phyloP scores from a whole-genome alignment of 345 rosid genomes.

The Eucalyptus cladocalyx region DNA sequence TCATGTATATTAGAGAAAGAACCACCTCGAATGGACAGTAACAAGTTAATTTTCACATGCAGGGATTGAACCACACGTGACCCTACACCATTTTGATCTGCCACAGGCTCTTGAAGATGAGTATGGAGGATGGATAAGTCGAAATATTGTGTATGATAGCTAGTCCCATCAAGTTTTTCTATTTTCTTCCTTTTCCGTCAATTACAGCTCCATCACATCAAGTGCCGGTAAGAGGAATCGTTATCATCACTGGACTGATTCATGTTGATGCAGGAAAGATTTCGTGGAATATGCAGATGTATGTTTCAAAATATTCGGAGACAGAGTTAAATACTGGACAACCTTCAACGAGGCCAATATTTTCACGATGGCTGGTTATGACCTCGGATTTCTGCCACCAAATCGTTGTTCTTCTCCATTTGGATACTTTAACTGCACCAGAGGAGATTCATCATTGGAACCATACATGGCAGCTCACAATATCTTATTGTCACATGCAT shows the following conservation, averaged over 20 bases:
- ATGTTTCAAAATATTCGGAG: slow-evolving; percentile 35
- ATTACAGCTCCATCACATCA: not conserved
- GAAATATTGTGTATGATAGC: slow-evolving; percentile 17
- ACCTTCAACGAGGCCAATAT: slow-evolving; percentile 38
- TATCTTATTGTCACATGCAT: slow-evolving; percentile 65
- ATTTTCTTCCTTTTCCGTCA: not conserved
- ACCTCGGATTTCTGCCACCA: slow-evolving; percentile 11
- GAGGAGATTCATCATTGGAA: slow-evolving; percentile 57
- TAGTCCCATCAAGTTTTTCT: not conserved
- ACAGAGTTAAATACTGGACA: slow-evolving; percentile 29
- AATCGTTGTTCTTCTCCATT: slow-evolving; percentile 21
- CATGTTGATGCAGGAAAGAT: slow-evolving; percentile 14
- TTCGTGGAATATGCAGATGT: slow-evolving; percentile 22
- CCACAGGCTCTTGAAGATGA: slow-evolving; percentile 40
- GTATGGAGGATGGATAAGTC: slow-evolving; percentile 30
- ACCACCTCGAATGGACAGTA: not conserved
- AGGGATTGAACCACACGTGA: slow-evolving; percentile 33
- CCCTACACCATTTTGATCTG: slow-evolving; percentile 17
- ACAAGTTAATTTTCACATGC: not conserved
- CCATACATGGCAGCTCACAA: slow-evolving; percentile 61
- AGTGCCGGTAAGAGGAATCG: not conserved
- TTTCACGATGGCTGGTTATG: slow-evolving; percentile 15
- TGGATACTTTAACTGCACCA: slow-evolving; percentile 7
- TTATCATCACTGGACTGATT: not conserved
- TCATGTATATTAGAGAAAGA: not conserved